These are phyloP conservation scores for Pseudocercospora musae DNA, from an alignment of 2,329 filamentous ascomycete genomes.

Conservation along the genomic window DNA sequence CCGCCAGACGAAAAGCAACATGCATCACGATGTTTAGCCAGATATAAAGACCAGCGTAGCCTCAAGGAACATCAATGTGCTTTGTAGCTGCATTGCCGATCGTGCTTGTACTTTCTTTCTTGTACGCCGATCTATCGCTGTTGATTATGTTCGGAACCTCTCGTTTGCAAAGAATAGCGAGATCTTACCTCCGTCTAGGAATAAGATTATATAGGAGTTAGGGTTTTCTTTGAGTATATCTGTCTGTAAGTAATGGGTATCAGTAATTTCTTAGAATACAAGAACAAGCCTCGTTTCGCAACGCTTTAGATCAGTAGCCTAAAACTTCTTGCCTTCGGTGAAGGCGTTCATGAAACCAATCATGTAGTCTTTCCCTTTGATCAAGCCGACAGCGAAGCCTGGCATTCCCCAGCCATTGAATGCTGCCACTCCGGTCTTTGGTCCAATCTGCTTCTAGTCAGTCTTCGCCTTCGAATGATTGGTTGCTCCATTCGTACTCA, in stretches of 20 bases:
- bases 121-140: not conserved
- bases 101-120: not conserved
- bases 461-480: constrained; percentile 4
- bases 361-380: constrained; percentile 40
- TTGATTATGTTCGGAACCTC: not conserved
- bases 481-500: constrained; percentile 18
- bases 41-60: not conserved
- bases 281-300: not conserved
- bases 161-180: not conserved
- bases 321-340: constrained; percentile 30
- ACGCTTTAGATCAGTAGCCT: not conserved
- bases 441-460: constrained; percentile 21
- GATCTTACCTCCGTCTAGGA: not conserved
- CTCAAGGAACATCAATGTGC: not conserved
- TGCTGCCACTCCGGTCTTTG: constrained; percentile 37
- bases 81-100: not conserved
- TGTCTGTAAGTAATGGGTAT: not conserved
- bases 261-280: not conserved
- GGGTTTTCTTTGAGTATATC: not conserved
- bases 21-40: not conserved
- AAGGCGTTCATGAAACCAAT: constrained; percentile 27
- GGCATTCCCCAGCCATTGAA: constrained; percentile 36
- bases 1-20: no score
- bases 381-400: constrained; percentile 33
- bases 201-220: not conserved